Percentiles rank a stretch among this genome's conserved stretches.
phyloP scores from a whole-genome alignment of 129 eudicot genomes.

The Tagetes patula region DNA sequence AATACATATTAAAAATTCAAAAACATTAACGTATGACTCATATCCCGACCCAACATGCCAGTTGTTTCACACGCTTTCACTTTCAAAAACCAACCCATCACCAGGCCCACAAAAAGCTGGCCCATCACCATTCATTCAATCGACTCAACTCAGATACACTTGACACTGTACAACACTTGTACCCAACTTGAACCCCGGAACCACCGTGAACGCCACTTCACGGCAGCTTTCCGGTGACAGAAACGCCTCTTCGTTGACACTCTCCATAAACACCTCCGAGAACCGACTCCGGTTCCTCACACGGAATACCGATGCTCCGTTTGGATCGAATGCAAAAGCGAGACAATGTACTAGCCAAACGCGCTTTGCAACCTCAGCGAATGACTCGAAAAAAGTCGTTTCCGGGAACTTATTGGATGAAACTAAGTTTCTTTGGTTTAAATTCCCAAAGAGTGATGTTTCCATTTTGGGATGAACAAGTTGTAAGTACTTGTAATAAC shows the following conservation, averaged over 20 bases:
- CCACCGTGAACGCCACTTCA: conserved; percentile 76
- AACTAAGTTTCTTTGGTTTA: conserved; percentile 50
- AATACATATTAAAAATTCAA: neutral
- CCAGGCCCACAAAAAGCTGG: conserved; percentile 25
- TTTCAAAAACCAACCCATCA: conserved; percentile 17
- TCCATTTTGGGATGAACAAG: conserved; percentile 91
- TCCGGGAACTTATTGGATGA: conserved; percentile 56
- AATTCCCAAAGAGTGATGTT: conserved; percentile 65
- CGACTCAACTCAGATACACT: conserved; percentile 63
- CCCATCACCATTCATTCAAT: conserved; percentile 22
- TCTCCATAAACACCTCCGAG: conserved; percentile 86
- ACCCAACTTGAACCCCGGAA: conserved; percentile 87
- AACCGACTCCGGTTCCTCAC: conserved; percentile 55
- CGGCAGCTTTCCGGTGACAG: conserved; percentile 40
- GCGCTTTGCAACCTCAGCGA: conserved; percentile 70
- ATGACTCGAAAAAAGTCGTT: conserved; percentile 54
- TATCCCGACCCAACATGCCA: conserved; percentile 19
- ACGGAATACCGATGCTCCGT: conserved; percentile 61
- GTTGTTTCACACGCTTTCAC: conserved; percentile 19
- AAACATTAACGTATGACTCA: neutral
- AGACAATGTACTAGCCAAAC: conserved; percentile 80
- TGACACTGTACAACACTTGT: conserved; percentile 74
- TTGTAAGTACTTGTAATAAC: conserved; percentile 58
- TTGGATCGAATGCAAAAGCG: conserved; percentile 53
- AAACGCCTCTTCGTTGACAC: conserved; percentile 70